Percentiles rank a stretch among this genome's conserved stretches.
Conservation (phyloP, 331 rosid species). For the Acacia concinna region DNA sequence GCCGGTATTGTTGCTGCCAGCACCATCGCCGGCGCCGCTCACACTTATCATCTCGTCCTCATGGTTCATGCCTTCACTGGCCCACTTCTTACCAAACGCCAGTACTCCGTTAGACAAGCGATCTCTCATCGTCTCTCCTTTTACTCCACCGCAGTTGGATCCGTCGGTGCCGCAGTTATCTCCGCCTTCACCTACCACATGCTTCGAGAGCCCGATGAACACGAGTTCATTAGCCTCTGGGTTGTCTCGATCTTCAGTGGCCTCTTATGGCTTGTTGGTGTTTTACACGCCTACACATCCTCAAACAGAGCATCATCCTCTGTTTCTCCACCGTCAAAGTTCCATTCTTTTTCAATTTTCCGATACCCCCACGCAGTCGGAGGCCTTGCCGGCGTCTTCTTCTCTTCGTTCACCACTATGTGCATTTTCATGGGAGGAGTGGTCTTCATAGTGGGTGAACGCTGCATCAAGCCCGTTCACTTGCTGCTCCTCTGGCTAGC, state of each 20-base stretch:
- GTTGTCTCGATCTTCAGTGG: conserved; percentile 88
- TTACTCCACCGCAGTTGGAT: conserved; percentile 51
- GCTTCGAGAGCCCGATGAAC: conserved; percentile 45
- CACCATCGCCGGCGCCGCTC: conserved; percentile 62
- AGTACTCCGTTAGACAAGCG: conserved; percentile 42
- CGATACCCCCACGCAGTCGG: conserved; percentile 70
- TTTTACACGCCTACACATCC: conserved; percentile 50
- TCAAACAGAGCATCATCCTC: conserved; percentile 31
- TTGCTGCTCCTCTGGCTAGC: conserved; percentile 63
- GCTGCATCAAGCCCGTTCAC: conserved; percentile 57
- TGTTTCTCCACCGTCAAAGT: conserved; percentile 27
- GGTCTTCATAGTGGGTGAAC: conserved; percentile 65
- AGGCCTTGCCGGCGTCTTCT: conserved; percentile 51
- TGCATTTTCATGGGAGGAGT: conserved; percentile 61
- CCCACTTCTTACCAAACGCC: conserved; percentile 34
- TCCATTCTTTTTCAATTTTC: conserved; percentile 55
- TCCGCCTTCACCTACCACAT: conserved; percentile 73
- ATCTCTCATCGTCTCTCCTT: conserved; percentile 62
- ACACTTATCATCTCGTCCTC: conserved; percentile 76
- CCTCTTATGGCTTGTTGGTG: conserved; percentile 69
- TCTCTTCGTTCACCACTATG: conserved; percentile 73
- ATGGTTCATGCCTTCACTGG: conserved; percentile 62
- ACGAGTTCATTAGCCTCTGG: conserved; percentile 62
- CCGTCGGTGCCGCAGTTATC: conserved; percentile 56
- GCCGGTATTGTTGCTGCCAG: conserved; percentile 54